Evolutionary conservation across 1,284 basidiomycete species (phyloP), one percentile per base, ranked within the genome.

Genomic region (Boletus smithii): DNA sequence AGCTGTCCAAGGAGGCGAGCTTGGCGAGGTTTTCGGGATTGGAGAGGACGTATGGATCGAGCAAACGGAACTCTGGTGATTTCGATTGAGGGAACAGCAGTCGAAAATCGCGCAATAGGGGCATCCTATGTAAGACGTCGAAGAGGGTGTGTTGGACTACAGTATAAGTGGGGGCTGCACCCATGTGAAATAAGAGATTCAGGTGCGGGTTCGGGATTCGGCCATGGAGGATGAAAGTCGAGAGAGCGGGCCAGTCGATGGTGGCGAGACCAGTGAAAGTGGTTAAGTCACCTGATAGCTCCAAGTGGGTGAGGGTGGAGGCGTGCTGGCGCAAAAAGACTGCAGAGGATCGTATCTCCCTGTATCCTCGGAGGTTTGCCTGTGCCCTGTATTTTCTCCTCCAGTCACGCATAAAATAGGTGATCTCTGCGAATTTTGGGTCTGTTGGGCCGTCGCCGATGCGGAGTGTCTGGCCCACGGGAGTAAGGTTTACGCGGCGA

Each of bases 341-440:
- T 1, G 52, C 57, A 7, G 63, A 65, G 13, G 62, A 66, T 16
- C 65, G 65, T 9, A 64, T 51, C 39, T 64, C 62, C 47, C 63
- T 53, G 22, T 38, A 51, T 2, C 65, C 62, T 9, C 66, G 67
- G 23, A 54, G 50, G 46, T 56, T 60, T 2, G 62, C 53, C 30
- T 64, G 65, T 0, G 59, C 52, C 33, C 63, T 68, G 43, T 64
- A 63, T 27, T 68, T 68, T 50, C 62, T 67, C 41, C 66, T 49
- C 62, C 62, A 64, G 32, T 64, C 66, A 0, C 66, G 63, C 57
- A 67, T 64, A 9, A 66, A 68, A 51, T 68, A 68, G 18, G 51
- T 62, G 29, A 64, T 63, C n/a, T 64, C 66, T 29, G 63, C 46
- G 31, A 67, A 66, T 29, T 56, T 64, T 44, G 62, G 63, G 29